Percentiles rank a stretch among this genome's conserved stretches.
Conservation (phyloP, 768 basidiomycete species). For the Boletus speciosus region DNA sequence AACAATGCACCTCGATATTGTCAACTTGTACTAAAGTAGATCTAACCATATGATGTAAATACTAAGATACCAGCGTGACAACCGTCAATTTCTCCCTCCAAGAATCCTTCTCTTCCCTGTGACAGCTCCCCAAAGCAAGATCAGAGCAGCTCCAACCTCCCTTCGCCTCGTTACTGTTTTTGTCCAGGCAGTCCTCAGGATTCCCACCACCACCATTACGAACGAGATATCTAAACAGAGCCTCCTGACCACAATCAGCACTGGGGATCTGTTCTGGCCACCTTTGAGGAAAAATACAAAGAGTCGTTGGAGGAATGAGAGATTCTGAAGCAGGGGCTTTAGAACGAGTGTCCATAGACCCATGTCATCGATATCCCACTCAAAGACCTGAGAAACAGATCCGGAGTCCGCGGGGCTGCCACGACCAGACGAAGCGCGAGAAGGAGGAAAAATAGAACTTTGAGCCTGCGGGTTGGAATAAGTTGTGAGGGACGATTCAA, state of each 20-base stretch:
- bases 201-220: conserved; percentile 57
- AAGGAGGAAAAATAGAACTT: conserved; percentile 40
- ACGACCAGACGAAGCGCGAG: conserved; percentile 39
- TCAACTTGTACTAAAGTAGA: background rate
- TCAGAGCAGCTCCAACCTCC: conserved; percentile 64
- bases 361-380: conserved; percentile 77
- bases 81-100: conserved; percentile 32
- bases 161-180: conserved; percentile 64
- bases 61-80: conserved; percentile 5
- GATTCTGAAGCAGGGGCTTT: conserved; percentile 55
- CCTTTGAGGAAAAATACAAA: conserved; percentile 56
- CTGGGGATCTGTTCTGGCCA: conserved; percentile 56
- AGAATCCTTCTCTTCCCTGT: conserved; percentile 56
- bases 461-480: conserved; percentile 32
- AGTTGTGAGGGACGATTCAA: conserved; percentile 43
- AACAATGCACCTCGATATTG: background rate
- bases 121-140: conserved; percentile 67
- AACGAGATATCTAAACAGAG: conserved; percentile 79
- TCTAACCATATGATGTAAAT: conserved; percentile 10
- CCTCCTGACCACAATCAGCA: conserved; percentile 64
- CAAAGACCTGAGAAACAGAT: conserved; percentile 22
- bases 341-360: conserved; percentile 80
- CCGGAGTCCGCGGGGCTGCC: conserved; percentile 40
- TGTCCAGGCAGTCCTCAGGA: conserved; percentile 59
- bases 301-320: conserved; percentile 47